Base-by-base conservation (phyloP, 2,329 filamentous ascomycete species). In the Alternaria rosae region DNA sequence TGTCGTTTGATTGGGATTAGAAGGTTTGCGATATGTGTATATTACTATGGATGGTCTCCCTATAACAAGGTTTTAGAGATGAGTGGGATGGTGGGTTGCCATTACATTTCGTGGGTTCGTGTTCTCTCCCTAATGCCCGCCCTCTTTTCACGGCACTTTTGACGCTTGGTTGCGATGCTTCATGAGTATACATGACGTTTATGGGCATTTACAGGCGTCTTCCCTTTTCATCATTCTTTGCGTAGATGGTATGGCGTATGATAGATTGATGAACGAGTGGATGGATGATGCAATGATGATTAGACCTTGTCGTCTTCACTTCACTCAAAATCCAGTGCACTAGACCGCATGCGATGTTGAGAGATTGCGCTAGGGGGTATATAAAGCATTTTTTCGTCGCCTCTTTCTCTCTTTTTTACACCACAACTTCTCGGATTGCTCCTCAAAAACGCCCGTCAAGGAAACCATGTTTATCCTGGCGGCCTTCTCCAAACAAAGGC, bases 161-260 rank as follows among this genome's bases (percentile, higher is more conserved):
- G 23, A 43, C 23, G 42, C 21, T 45, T 30, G 6, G 12, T 20
- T 38, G n/a, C 4, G 13, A 25, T 21, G 21, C 23, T 35, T 57
- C 7, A 25, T 57, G 45, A 23, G 25, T 50, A 38, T 45, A 48
- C 26, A 51, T 44, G 30, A 61, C 42, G 47, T 32, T 61, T 50
- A 12, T 48, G 47, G 25, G 53, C 54, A 59, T 61, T 59, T 61
- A 43, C 59, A 35, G 55, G 59, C 55, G 59, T 57, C 45, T 25
- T 41, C 42, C 4, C 44, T 42, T 38, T 8, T 17, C 8, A 43
- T 54, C 20, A 17, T 35, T 32, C n/a, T 10, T 6, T 7, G 38
- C 52, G 43, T 45, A 20, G 41, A 26, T 1, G 26, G 6, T 3
- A 3, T 43, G 26, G 41, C 26, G 9, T 30, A 54, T 28, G 52